phyloP scores from a whole-genome alignment of 2,329 filamentous ascomycete species.

The Nothomitra cinnamomea region DNA sequence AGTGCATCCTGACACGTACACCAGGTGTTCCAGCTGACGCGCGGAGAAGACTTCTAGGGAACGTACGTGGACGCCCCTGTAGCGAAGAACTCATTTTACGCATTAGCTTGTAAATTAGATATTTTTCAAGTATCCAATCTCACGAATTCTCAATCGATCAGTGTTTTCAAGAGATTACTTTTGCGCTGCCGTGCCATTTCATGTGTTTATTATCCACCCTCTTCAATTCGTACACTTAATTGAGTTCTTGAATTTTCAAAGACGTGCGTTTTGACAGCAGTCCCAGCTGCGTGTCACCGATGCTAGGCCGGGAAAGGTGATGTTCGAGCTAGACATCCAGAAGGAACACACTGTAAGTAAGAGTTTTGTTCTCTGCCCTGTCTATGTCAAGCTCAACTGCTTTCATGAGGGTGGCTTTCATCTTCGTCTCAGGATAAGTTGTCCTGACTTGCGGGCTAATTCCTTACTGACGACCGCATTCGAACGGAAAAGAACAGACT shows the following conservation, averaged over 20 bases:
- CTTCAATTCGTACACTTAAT: no score
- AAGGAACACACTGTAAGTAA: slow-evolving; percentile 55
- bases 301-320: slow-evolving; percentile 48
- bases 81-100: background rate
- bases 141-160: no score
- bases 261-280: background rate
- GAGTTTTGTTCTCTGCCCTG: background rate
- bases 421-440: background rate
- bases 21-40: slow-evolving; percentile 1
- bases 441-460: background rate
- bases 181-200: no score
- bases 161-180: no score
- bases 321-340: slow-evolving; percentile 59
- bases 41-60: background rate
- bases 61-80: background rate
- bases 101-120: background rate
- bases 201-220: no score
- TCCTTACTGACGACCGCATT: background rate
- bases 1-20: background rate
- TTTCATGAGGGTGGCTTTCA: background rate
- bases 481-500: slow-evolving; percentile 45
- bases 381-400: no score
- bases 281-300: slow-evolving; percentile 47
- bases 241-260: background rate
- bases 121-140: background rate